Evolutionary conservation across 2,329 filamentous ascomycete genomes (phyloP).

Genomic region (Leptographium procerum): DNA sequence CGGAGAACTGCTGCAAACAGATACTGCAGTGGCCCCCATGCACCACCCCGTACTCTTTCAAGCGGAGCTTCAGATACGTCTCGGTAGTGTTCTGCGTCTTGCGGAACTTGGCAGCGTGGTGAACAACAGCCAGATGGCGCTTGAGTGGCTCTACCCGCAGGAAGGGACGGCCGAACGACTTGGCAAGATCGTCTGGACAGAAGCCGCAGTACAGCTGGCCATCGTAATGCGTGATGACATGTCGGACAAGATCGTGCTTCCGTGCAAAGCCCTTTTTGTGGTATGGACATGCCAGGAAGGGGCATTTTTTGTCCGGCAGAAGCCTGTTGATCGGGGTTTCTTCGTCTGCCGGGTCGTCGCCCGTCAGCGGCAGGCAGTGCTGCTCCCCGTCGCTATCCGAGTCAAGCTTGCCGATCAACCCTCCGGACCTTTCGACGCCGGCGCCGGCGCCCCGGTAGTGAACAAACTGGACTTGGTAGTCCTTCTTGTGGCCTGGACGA

Average conservation of each 20-base stretch:
- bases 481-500: not conserved
- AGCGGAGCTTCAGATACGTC: not conserved
- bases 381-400: not conserved
- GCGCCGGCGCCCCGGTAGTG: not conserved
- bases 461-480: conserved; percentile 1
- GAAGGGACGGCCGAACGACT: conserved; percentile 1
- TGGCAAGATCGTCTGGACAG: conserved; percentile 4
- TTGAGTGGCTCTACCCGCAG: conserved; percentile 7
- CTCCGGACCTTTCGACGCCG: not conserved
- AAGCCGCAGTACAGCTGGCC: conserved; percentile 7
- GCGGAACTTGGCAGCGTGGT: conserved; percentile 4
- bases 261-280: conserved; percentile 4
- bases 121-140: conserved; percentile 5
- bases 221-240: conserved; percentile 8
- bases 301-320: conserved; percentile 5
- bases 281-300: conserved; percentile 1
- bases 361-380: not conserved
- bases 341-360: not conserved
- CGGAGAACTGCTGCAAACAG: not conserved
- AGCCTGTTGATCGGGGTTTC: not conserved
- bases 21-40: conserved; percentile 2
- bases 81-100: conserved; percentile 5
- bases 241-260: conserved; percentile 6
- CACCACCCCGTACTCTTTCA: not conserved
- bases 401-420: not conserved